phyloP scores from a whole-genome alignment of 2,329 filamentous ascomycete species.

The Epichloe brachyelytri region DNA sequence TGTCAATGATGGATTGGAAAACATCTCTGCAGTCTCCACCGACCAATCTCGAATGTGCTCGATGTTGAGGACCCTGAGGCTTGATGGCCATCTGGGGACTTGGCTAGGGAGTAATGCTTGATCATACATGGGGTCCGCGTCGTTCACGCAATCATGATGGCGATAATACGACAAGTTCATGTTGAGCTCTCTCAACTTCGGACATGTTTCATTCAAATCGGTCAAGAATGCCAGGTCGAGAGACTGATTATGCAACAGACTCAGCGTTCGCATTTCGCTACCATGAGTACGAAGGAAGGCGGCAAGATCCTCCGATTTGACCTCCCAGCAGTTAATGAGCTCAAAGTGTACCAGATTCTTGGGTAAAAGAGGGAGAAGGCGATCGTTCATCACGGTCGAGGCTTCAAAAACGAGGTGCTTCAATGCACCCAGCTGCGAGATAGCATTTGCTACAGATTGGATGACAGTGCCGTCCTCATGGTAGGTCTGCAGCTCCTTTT shows the following conservation, averaged over 20 bases:
- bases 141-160: conserved; percentile 51
- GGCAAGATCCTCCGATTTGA: conserved; percentile 53
- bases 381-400: conserved; percentile 56
- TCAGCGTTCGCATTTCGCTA: conserved; percentile 50
- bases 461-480: conserved; percentile 31
- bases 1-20: conserved; percentile 70
- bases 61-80: conserved; percentile 59
- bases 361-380: conserved; percentile 57
- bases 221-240: conserved; percentile 65
- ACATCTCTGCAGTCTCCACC: conserved; percentile 54
- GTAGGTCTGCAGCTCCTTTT: conserved; percentile 18
- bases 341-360: conserved; percentile 52
- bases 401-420: conserved; percentile 60
- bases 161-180: conserved; percentile 74
- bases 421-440: conserved; percentile 44
- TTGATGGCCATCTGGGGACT: conserved; percentile 65
- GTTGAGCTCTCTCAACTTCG: conserved; percentile 53
- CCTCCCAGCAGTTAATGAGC: conserved; percentile 65
- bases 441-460: conserved; percentile 20
- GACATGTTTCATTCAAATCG: conserved; percentile 52
- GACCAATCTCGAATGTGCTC: conserved; percentile 66
- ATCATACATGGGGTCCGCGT: conserved; percentile 64
- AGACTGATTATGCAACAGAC: conserved; percentile 66
- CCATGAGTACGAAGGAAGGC: conserved; percentile 57
- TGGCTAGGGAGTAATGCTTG: conserved; percentile 50